Conservation (phyloP, 1,284 basidiomycete species). For the Inonotus hispidus region DNA sequence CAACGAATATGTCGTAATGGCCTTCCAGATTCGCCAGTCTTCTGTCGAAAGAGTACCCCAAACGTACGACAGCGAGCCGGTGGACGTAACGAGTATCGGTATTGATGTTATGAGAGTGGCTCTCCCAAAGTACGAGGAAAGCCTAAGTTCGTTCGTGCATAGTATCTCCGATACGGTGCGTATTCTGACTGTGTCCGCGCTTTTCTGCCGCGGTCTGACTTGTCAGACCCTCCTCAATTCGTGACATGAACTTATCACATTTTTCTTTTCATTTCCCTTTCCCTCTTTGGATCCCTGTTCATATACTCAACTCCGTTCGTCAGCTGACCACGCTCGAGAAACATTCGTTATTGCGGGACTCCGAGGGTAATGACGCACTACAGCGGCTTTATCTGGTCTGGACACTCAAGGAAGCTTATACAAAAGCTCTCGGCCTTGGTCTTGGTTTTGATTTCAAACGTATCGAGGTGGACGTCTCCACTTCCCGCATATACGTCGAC, state of each 20-base stretch:
- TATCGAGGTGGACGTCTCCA: constrained; percentile 57
- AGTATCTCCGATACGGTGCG: constrained; percentile 62
- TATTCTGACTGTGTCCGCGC: neutral
- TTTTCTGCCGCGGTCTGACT: constrained; percentile 3
- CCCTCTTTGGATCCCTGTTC: neutral
- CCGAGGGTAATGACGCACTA: constrained; percentile 38
- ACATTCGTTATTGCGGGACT: constrained; percentile 2
- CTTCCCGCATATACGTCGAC: constrained; percentile 47
- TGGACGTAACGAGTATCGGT: constrained; percentile 38
- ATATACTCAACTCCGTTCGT: neutral
- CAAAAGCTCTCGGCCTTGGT: constrained; percentile 75
- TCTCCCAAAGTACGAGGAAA: constrained; percentile 47
- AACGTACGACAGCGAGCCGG: neutral
- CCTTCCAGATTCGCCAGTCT: constrained; percentile 42
- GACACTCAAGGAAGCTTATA: constrained; percentile 85
- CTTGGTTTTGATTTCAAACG: constrained; percentile 76
- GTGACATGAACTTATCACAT: neutral
- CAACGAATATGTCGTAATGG: constrained; percentile 64
- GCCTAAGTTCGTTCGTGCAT: constrained; percentile 54
- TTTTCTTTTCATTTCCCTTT: neutral
- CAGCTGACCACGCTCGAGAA: constrained; percentile 16
- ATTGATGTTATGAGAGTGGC: constrained; percentile 75
- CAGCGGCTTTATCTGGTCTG: constrained; percentile 70
- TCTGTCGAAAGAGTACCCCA: neutral
- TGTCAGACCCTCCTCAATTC: neutral